These are phyloP conservation scores for Cercospora brassicicola DNA, from an alignment of 2,329 filamentous ascomycete species.

Conservation along the genomic window DNA sequence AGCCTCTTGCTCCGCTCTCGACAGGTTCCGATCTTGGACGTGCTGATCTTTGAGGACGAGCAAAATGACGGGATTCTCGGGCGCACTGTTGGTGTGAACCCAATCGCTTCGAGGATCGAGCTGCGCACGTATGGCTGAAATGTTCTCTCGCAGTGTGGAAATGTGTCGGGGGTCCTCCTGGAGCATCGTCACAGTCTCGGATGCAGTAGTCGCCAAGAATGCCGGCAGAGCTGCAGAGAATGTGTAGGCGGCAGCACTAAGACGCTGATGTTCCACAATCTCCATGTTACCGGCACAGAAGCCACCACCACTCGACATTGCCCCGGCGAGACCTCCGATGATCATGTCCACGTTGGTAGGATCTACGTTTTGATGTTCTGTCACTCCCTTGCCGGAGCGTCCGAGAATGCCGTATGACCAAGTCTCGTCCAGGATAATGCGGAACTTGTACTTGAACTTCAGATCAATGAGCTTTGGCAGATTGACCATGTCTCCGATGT, in stretches of 20 bases:
- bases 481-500: constrained; percentile 78
- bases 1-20: constrained; percentile 71
- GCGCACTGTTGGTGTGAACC: constrained; percentile 76
- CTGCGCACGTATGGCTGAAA: constrained; percentile 79
- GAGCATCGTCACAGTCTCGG: constrained; percentile 81
- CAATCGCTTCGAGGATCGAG: constrained; percentile 92
- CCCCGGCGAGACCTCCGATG: constrained; percentile 84
- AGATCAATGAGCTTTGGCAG: constrained; percentile 88
- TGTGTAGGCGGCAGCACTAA: constrained; percentile 88
- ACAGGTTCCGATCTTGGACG: constrained; percentile 67
- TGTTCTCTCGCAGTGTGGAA: constrained; percentile 77
- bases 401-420: constrained; percentile 96
- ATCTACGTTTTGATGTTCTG: constrained; percentile 95
- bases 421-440: constrained; percentile 93
- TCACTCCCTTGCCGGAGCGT: constrained; percentile 84
- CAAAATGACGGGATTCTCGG: constrained; percentile 85
- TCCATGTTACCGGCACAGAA: constrained; percentile 92
- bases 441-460: constrained; percentile 96
- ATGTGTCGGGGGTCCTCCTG: constrained; percentile 85
- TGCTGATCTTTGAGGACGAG: constrained; percentile 82
- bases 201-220: constrained; percentile 91
- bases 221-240: constrained; percentile 94
- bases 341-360: constrained; percentile 95
- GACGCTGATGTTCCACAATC: constrained; percentile 93
- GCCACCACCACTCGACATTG: constrained; percentile 86